Base-by-base conservation (phyloP, 257 asterid species). In the Henckelia pumila region DNA sequence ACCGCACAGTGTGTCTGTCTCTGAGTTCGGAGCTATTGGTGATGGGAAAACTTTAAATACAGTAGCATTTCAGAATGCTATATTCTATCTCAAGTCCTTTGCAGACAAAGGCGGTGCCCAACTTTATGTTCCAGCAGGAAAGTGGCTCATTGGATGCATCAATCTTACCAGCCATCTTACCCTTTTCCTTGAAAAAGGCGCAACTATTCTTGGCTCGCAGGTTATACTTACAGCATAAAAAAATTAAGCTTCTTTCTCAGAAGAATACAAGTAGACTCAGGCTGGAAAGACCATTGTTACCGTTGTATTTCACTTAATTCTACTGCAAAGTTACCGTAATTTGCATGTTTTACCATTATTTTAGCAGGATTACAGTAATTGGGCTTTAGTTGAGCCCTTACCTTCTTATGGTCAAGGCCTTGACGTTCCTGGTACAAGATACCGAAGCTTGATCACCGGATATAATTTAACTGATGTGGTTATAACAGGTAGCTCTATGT, bases 21-120 rank as follows among this genome's bases (percentile, higher is more conserved):
- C 85, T 20, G 99, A 94, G 72, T 94, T 94, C 70, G 99, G 97
- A 35, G 99, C 99, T 0, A 85, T 91, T 50, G 99, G 97, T 29
- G 97, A 91, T 60, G 99, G 99, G 35, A 88, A 91, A 64, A 85
- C 97, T 10, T 17, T 81, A 37, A 94, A 94, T 55, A 94, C 97
- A 0, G 84, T 94, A 5, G 99, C 99, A 0, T 91, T 94, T 72
- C 97, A 94, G 76, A 94, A 94, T 78, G 99, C 99, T 6, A 94
- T 94, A 26, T 94, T 94, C 81, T 94, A 94, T 76, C 95, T 91
- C 16, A 85, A 88, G 83, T 94, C 99, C 13, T 94, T 94, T 63
- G 91, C 84, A 0, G 99, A 94, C 72, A 94, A 94, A 81, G 99
- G 99, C 0, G 99, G 99, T 11, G 99, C 99, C 37, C 97, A 91